Evolutionary conservation across 176 grass and related monocot species (phyloP).

Genomic region (maize (Zea mays)): DNA sequence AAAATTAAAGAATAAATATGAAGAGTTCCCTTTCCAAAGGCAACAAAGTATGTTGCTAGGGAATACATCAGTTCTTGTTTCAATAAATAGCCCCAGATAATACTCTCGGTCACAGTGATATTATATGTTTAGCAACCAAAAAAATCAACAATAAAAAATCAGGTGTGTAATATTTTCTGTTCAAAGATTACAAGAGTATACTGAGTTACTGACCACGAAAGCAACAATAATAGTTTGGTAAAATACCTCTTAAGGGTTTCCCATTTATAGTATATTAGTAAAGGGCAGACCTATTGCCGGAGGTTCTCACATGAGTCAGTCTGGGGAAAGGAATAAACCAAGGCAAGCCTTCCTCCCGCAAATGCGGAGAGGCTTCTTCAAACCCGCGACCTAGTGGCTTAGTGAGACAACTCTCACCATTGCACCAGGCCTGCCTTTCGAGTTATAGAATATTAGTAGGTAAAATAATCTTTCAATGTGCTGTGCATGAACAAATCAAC

Average conservation of each 20-base stretch:
- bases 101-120: neutral
- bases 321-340: no score
- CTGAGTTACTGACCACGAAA: neutral
- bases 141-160: neutral
- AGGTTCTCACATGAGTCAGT: no score
- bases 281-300: no score
- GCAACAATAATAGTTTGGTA: neutral
- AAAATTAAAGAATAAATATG: neutral
- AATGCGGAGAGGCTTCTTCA: no score
- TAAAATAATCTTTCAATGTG: slow-evolving; percentile 15
- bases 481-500: slow-evolving; percentile 1
- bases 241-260: neutral
- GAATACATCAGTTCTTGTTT: neutral
- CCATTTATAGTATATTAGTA: neutral
- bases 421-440: no score
- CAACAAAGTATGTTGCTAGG: neutral
- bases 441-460: neutral
- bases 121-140: neutral
- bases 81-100: neutral
- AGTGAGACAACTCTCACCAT: no score
- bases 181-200: neutral
- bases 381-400: no score
- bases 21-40: neutral
- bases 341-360: no score
- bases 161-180: neutral